These are phyloP conservation scores for Casuarina glauca DNA, from an alignment of 306 rosid genomes.

Conservation along the genomic window DNA sequence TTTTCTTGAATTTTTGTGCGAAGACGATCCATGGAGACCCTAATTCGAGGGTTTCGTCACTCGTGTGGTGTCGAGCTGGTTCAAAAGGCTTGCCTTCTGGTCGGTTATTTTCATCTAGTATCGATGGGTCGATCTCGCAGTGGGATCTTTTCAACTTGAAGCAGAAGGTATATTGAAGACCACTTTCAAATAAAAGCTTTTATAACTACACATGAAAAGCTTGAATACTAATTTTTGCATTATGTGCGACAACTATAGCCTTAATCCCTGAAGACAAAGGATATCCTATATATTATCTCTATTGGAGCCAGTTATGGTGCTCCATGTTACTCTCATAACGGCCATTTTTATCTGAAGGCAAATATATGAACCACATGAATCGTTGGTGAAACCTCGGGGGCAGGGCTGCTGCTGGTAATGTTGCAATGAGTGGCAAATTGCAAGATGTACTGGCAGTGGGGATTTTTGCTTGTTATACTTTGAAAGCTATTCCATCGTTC, in stretches of 20 bases:
- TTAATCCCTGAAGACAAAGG: not conserved
- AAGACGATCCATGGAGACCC: slow-evolving; percentile 88
- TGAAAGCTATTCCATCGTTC: not conserved
- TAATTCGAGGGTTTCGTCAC: slow-evolving; percentile 61
- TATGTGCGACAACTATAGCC: not conserved
- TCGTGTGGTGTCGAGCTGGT: slow-evolving; percentile 76
- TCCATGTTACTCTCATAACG: not conserved
- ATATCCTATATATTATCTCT: not conserved
- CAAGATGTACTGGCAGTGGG: not conserved
- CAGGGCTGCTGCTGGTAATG: not conserved
- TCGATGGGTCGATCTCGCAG: slow-evolving; percentile 71
- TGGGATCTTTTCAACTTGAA: slow-evolving; percentile 85
- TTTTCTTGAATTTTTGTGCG: not conserved
- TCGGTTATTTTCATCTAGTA: slow-evolving; percentile 78
- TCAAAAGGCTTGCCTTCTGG: slow-evolving; percentile 50
- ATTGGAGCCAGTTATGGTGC: not conserved
- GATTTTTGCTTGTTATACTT: not conserved
- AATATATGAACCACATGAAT: not conserved
- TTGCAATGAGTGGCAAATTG: slow-evolving; percentile 1
- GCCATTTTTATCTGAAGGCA: not conserved
- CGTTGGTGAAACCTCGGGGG: not conserved
- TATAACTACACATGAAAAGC: not conserved
- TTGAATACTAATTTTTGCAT: not conserved
- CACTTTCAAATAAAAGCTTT: not conserved
- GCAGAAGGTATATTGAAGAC: slow-evolving; percentile 55